Evolutionary conservation across 2,329 filamentous ascomycete genomes (phyloP), one percentile per base, ranked within the genome.

Genomic region (Penicillium sp.): DNA sequence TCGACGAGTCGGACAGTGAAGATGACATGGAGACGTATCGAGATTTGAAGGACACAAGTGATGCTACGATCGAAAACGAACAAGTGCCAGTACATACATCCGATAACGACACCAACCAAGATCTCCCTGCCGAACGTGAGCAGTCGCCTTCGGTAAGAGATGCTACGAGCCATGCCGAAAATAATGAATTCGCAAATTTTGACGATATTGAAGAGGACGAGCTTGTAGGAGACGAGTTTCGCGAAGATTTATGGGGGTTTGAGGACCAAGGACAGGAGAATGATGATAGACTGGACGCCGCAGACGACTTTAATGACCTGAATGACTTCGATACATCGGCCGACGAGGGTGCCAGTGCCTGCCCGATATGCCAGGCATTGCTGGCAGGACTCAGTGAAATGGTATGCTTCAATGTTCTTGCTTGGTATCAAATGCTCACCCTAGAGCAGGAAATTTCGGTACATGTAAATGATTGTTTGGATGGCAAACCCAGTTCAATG

Each of bases 381-480:
- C 69, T 95, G 22, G 65, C 61, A 11, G 80, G 79, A 0, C 60
- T 81, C 9, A 76, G 69, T 12, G 66, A 71, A 45, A 46, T 45
- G 23, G 66, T 68, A 55, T 37, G 62, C 55, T 35, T 14, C 13
- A 6, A 15, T 35, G 41, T 10, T 11, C 65, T 6, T 13, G 4
- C 4, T 27, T n/a, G 11, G n/a, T 6, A 6, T 11, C 25, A 13
- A n/a, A 6, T 4, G 11, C 25, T 27, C 6, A 27, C 12, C 6
- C 10, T 11, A 6, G 58, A 66, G 42, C 78, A 88, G 57, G 77
- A 90, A 51, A 83, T 81, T 7, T 84, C 83, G 5, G 67, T 82
- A 2, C 92, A 98, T 61, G 92, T 98, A 48, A 98, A 98, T 60
- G 79, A 82, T 7, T 98, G 92, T 63, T 72, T 98, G 2, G 92